Percentiles rank a stretch among this genome's conserved stretches.
Evolutionary conservation across 2,329 filamentous ascomycete genomes (phyloP).

Genomic region (Colletotrichum limetticola): DNA sequence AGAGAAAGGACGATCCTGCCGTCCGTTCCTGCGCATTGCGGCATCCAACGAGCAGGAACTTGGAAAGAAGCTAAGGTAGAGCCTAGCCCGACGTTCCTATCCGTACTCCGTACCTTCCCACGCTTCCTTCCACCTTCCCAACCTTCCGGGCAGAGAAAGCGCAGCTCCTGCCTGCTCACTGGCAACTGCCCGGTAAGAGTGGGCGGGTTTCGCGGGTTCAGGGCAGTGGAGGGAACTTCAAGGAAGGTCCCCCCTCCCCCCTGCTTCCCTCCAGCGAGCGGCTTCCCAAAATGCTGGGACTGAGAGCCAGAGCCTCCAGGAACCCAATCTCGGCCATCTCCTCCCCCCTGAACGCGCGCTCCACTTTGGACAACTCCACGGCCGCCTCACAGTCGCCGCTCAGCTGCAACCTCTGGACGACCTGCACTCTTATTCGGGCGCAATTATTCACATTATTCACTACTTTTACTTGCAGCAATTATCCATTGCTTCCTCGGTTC

Average conservation of each 20-base stretch:
- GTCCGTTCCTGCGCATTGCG: not conserved
- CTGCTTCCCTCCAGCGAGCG: conserved; percentile 4
- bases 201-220: not conserved
- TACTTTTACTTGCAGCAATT: conserved; percentile 7
- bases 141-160: not conserved
- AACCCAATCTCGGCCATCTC: conserved; percentile 27
- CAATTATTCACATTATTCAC: not conserved
- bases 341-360: conserved; percentile 22
- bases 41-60: not conserved
- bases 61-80: not conserved
- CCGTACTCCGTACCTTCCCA: too few relatives aligned
- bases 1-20: not conserved
- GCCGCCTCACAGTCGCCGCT: not conserved
- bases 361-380: conserved; percentile 5
- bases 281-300: conserved; percentile 34
- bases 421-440: not conserved
- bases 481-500: conserved; percentile 4
- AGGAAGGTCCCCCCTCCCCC: not conserved
- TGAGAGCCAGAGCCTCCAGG: conserved; percentile 19
- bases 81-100: not conserved
- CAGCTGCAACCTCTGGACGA: not conserved
- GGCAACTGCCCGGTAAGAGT: not conserved
- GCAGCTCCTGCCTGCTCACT: too few relatives aligned
- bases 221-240: not conserved
- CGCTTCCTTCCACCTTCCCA: too few relatives aligned